Evolutionary conservation across 2,329 filamentous ascomycete genomes (phyloP), one percentile per base, ranked within the genome.

Genomic region (Aureobasidium mangrovei): DNA sequence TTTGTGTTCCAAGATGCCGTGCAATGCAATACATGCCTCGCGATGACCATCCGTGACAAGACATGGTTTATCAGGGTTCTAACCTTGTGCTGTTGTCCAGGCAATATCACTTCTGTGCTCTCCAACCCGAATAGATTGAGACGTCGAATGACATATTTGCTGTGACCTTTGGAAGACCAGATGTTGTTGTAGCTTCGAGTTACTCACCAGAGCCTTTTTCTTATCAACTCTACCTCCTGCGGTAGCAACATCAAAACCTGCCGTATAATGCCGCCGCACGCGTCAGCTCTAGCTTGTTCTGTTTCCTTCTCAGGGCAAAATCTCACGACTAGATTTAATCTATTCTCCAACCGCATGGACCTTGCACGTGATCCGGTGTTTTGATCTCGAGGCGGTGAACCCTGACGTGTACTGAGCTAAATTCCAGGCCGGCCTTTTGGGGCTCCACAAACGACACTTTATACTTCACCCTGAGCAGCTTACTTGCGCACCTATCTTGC

Each of bases 291-390:
- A 18, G 6, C 18, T n/a, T 48, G 27, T 29, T 7, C 10, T 12
- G 8, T 48, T 9, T 10, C 24, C 26, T 28, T 9, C 35, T 35
- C 12, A 29, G n/a, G 45, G 45, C 35, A 47, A 8, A 38, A n/a
- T 18, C 18, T 38, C 26, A 47, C 32, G 44, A 47, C 46, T 49
- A 39, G 36, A 24, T 33, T 41, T 35, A 51, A 51, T 51, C n/a
- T 51, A 51, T 51, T 42, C 47, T 51, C 38, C 26, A 51, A 42
- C 47, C 18, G 47, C 47, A 51, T 51, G 40, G 38, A 41, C 47
- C 45, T 48, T 51, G 9, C 48, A 38, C 48, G 48, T 52, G 48
- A 52, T 52, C 5, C 31, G 29, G 36, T 51, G 47, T 51, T 51
- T 51, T 51, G 47, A 51, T 12, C 38, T 29, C 35, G 39, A 52